Percentiles rank a stretch among this genome's conserved stretches.
Conservation (phyloP, 2,329 filamentous ascomycete genomes). For the Fusarium denticulatum region DNA sequence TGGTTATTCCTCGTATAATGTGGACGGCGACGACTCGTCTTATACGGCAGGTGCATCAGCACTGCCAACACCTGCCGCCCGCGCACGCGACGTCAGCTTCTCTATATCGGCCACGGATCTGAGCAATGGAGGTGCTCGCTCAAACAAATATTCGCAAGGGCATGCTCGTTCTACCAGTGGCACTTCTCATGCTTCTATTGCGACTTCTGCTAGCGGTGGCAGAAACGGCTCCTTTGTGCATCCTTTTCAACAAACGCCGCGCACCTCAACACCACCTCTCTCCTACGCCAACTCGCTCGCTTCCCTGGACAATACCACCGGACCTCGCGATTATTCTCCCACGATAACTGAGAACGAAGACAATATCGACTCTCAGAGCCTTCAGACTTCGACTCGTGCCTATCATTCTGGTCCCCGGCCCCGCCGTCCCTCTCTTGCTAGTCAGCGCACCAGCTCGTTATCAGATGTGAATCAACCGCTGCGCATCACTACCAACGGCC, state of each 20-base stretch:
- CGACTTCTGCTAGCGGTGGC: conserved; percentile 64
- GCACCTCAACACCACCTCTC: conserved; percentile 67
- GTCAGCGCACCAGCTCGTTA: conserved; percentile 49
- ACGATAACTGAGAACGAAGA: conserved; percentile 65
- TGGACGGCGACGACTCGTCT: conserved; percentile 42
- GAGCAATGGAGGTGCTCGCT: conserved; percentile 40
- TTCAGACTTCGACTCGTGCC: conserved; percentile 29
- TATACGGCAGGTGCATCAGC: conserved; percentile 36
- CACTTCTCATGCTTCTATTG: conserved; percentile 65
- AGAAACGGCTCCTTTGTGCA: conserved; percentile 66
- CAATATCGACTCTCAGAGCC: conserved; percentile 46
- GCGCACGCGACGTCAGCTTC: conserved; percentile 58
- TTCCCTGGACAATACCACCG: conserved; percentile 57
- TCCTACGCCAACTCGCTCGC: conserved; percentile 67
- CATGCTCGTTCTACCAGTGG: conserved; percentile 69
- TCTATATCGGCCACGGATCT: conserved; percentile 52
- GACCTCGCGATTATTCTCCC: conserved; percentile 62
- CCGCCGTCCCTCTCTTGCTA: conserved; percentile 47
- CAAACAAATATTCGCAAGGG: conserved; percentile 62
- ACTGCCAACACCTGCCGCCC: conserved; percentile 31
- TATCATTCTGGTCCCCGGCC: conserved; percentile 36
- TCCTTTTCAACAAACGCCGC: conserved; percentile 72
- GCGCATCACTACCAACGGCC: conserved; percentile 43
- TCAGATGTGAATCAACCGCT: conserved; percentile 48
- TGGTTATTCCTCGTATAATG: conserved; percentile 43